Conservation (phyloP, 2,329 filamentous ascomycete genomes). For the Fusarium sp. region DNA sequence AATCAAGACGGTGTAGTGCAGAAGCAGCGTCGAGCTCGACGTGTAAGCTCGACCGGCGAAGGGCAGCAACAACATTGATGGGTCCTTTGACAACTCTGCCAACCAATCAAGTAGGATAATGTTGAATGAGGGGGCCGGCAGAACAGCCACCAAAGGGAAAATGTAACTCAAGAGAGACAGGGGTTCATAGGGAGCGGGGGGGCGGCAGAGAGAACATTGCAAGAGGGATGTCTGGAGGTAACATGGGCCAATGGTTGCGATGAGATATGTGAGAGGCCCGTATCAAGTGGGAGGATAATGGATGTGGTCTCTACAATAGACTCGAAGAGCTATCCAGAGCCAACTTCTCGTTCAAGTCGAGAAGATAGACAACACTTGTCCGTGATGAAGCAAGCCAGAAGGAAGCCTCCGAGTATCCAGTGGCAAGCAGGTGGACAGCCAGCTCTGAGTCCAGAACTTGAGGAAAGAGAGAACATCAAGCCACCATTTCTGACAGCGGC, state of each 20-base stretch:
- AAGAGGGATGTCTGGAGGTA: neutral
- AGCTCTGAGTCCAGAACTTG: slow-evolving; percentile 7
- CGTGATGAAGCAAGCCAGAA: slow-evolving; percentile 16
- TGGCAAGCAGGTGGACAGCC: neutral
- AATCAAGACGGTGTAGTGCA: neutral
- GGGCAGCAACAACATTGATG: neutral
- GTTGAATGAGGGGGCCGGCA: neutral
- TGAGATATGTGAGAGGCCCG: neutral
- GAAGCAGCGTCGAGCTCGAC: neutral
- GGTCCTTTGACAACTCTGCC: slow-evolving; percentile 5
- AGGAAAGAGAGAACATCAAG: neutral
- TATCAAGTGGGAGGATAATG: neutral
- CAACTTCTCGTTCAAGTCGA: neutral
- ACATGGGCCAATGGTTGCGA: neutral
- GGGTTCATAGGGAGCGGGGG: neutral
- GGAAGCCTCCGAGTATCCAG: slow-evolving; percentile 7
- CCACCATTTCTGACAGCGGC: neutral
- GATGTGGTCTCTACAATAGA: neutral
- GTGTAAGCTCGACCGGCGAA: neutral
- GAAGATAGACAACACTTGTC: neutral
- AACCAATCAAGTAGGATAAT: neutral
- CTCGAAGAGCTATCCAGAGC: neutral
- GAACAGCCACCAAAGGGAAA: neutral
- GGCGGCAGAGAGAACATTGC: neutral
- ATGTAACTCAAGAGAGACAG: neutral